phyloP scores from a whole-genome alignment of 345 rosid species.

The Citrus sp. region DNA sequence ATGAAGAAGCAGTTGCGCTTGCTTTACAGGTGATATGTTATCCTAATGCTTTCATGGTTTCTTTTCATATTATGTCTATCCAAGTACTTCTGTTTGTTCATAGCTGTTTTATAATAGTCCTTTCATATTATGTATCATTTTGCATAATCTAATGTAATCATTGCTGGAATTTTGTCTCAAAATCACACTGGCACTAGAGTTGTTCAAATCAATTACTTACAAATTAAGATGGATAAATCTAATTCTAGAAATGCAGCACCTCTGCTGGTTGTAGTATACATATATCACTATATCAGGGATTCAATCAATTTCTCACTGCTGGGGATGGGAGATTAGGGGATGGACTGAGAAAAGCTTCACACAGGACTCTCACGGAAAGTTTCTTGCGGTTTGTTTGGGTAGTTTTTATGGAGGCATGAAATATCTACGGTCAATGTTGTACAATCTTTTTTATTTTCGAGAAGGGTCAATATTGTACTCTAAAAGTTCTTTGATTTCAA shows the following conservation, averaged over 20 bases:
- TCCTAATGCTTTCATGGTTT: not conserved
- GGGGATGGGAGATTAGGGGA: not conserved
- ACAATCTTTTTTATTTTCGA: not conserved
- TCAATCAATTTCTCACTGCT: not conserved
- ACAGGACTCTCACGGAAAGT: not conserved
- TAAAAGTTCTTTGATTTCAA: not conserved
- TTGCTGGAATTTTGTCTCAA: not conserved
- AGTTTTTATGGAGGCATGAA: not conserved
- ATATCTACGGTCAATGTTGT: not conserved
- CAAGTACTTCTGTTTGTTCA: not conserved
- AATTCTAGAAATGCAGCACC: slow-evolving; percentile 6
- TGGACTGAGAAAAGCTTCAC: slow-evolving; percentile 1
- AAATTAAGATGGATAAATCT: not conserved
- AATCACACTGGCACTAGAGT: not conserved
- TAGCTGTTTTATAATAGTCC: not conserved
- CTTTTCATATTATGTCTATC: not conserved
- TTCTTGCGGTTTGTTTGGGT: not conserved
- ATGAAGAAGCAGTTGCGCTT: slow-evolving; percentile 99
- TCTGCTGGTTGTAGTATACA: not conserved
- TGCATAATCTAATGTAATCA: not conserved
- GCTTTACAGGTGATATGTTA: slow-evolving; percentile 75
- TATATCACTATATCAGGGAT: not conserved
- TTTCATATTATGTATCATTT: not conserved
- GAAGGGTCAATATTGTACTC: not conserved
- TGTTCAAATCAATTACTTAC: not conserved